phyloP scores from a whole-genome alignment of 2,329 filamentous ascomycete species.

The Aaosphaeria pasadenensis region DNA sequence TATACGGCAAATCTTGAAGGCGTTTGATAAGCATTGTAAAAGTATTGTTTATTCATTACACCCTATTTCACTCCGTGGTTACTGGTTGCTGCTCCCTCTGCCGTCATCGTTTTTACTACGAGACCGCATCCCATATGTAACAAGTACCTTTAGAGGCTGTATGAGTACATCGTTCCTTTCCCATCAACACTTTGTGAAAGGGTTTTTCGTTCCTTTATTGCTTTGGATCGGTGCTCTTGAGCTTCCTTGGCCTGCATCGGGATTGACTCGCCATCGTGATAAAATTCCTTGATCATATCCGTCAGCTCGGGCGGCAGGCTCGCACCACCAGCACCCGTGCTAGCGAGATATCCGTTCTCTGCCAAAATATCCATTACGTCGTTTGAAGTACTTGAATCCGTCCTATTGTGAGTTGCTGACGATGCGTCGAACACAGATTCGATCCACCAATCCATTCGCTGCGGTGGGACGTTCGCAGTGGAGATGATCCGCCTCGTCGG shows the following conservation, averaged over 20 bases:
- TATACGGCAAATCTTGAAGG: too few species aligned
- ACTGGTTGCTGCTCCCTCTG: too few species aligned
- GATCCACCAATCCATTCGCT: conserved; percentile 11
- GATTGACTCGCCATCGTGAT: background rate
- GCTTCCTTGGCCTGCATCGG: background rate
- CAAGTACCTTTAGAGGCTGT: conserved; percentile 5
- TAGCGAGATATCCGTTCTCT: background rate
- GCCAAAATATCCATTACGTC: too few species aligned
- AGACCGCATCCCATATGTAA: background rate
- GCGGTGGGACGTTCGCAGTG: conserved; percentile 47
- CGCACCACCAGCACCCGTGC: background rate
- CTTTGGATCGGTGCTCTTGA: background rate
- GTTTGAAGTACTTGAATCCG: too few species aligned
- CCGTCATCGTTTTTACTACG: too few species aligned
- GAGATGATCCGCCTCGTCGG: conserved; percentile 49
- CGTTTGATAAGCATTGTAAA: too few species aligned
- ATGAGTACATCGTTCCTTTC: background rate
- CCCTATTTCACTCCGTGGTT: too few species aligned
- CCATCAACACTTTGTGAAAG: background rate
- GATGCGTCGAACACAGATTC: conserved; percentile 6
- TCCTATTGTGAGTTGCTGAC: background rate
- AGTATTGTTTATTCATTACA: too few species aligned
- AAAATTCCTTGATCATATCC: background rate
- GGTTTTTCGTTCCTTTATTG: background rate
- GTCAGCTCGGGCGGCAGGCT: background rate